Evolutionary conservation across 441 rosid species (phyloP), one percentile per base, ranked within the genome.

Genomic region (Erodium moschatum): DNA sequence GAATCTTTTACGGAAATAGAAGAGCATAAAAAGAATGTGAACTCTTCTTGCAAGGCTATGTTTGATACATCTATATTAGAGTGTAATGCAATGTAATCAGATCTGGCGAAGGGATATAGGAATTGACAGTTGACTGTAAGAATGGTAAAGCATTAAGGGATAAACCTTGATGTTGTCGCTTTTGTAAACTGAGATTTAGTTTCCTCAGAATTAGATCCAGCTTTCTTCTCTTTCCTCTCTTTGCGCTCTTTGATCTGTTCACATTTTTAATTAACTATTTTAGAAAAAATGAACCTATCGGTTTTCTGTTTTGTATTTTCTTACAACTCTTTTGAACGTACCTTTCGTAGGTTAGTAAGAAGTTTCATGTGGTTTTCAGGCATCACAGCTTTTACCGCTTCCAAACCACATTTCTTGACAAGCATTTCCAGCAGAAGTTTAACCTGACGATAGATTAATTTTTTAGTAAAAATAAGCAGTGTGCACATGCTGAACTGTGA

Each of bases 291-390:
- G 63, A 67, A 65, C 62, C 19, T n/a, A 8, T 48, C 13, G 38
- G 40, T 67, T 48, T 65, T 71, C 44, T 24, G 33, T 29, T 33
- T 33, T 33, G 38, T 33, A 69, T 31, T 52, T 10, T 33, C 67
- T 65, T 15, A 46, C 46, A 3, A 29, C 7, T n/a, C 44, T 38
- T 19, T 29, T 73, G 33, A 67, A 73, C 80, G 35, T 64, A 94
- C 98, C 97, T 94, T 94, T 73, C 97, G 85, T 66, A 94, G 87
- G 79, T 94, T 91, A 24, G 88, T 83, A 46, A 94, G 91, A 70
- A 91, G 96, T 77, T 86, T 93, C 92, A 87, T 89, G 81, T 93
- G 98, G 75, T 91, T 95, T 78, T 85, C 90, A 68, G 97, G 97
- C 96, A 94, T 91, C 74, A 91, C 97, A 44, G 92, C 87, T 85